phyloP scores from a whole-genome alignment of 305 asterid species.

The Lippia alba region DNA sequence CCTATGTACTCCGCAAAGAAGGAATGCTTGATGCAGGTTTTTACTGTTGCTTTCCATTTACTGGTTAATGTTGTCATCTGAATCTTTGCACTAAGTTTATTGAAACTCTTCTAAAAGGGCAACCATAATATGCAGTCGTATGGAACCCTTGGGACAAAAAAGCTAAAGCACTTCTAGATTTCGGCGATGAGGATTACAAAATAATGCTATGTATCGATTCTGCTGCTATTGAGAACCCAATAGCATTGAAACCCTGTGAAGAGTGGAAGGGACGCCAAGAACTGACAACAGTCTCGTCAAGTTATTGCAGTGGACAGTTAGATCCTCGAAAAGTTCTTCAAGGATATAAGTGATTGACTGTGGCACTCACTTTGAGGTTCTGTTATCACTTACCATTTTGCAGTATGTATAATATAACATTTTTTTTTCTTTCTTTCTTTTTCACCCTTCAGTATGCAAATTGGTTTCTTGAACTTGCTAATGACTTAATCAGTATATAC shows the following conservation, averaged over 20 bases:
- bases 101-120: constrained; percentile 32
- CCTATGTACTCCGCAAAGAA: constrained; percentile 80
- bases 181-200: constrained; percentile 83
- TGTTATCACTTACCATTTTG: constrained; percentile 38
- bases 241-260: constrained; percentile 72
- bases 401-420: constrained; percentile 39
- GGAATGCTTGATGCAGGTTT: constrained; percentile 93
- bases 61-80: constrained; percentile 13
- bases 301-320: constrained; percentile 91
- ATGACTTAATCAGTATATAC: constrained; percentile 31
- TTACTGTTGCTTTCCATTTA: constrained; percentile 12
- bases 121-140: constrained; percentile 54
- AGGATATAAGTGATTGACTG: constrained; percentile 55
- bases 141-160: constrained; percentile 99
- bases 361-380: constrained; percentile 44
- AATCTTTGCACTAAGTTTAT: constrained; percentile 23
- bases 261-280: constrained; percentile 95
- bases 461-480: constrained; percentile 29
- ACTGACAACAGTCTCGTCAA: constrained; percentile 74
- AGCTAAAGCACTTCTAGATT: constrained; percentile 72
- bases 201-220: constrained; percentile 79
- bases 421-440: constrained; percentile 13
- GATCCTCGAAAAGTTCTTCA: constrained; percentile 76
- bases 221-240: constrained; percentile 71
- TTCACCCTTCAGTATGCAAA: constrained; percentile 22